Percentiles rank a stretch among this genome's conserved stretches.
These are phyloP conservation scores for Glonium stellatum DNA, from an alignment of 495 filamentous ascomycete genomes.

Conservation along the genomic window DNA sequence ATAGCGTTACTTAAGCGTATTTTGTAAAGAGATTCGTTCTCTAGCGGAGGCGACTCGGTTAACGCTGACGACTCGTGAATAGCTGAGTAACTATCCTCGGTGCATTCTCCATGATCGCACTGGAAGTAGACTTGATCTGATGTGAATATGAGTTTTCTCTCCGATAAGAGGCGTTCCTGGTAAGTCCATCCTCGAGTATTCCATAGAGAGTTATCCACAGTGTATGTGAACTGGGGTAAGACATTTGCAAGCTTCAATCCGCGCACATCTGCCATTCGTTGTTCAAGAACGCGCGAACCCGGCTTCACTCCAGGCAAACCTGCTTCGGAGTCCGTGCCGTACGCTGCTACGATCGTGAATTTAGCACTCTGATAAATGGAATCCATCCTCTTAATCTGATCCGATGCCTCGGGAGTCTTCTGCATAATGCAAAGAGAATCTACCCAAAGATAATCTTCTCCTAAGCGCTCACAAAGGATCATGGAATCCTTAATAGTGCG, in stretches of 20 bases:
- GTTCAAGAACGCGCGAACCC: not conserved
- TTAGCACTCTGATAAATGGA: not conserved
- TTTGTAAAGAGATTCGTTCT: not conserved
- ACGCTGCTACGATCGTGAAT: not conserved
- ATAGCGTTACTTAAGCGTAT: not conserved
- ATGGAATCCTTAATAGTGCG: not conserved
- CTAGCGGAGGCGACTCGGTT: not conserved
- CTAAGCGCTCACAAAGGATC: not conserved
- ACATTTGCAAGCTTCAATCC: too few relatives aligned
- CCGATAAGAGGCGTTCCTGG: not conserved
- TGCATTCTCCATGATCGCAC: not conserved
- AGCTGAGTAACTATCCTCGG: not conserved
- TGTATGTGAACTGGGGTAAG: not conserved
- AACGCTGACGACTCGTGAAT: not conserved
- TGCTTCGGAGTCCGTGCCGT: not conserved
- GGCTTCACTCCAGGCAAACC: not conserved
- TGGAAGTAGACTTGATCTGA: not conserved
- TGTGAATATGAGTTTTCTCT: not conserved
- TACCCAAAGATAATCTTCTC: not conserved
- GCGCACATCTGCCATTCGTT: not conserved
- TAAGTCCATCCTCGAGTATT: constrained; percentile 1
- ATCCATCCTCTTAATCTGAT: not conserved
- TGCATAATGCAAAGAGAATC: not conserved
- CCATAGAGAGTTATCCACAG: not conserved
- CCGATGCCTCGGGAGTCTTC: not conserved